These are phyloP conservation scores for Fusarium austroafricanum DNA, from an alignment of 2,329 filamentous ascomycete genomes.

Conservation along the genomic window DNA sequence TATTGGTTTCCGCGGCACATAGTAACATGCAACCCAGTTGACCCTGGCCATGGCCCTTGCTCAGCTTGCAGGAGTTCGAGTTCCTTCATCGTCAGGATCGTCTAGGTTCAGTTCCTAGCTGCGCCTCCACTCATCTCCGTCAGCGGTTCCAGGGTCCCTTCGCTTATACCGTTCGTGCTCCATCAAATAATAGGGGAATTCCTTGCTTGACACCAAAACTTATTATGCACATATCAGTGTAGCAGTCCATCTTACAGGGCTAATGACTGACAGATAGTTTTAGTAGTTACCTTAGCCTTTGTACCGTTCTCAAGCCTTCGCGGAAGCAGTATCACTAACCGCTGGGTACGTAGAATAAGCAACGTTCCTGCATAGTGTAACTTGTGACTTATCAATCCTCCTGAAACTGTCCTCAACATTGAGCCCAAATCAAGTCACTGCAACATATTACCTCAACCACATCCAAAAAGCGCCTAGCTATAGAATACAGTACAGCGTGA, in stretches of 20 bases:
- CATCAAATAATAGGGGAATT: constrained; percentile 22
- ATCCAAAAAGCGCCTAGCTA: background rate
- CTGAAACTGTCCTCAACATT: constrained; percentile 11
- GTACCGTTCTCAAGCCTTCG: constrained; percentile 8
- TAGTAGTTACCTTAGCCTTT: background rate
- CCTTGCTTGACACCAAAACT: background rate
- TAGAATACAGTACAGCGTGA: background rate
- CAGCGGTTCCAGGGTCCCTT: constrained; percentile 16
- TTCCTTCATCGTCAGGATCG: constrained; percentile 1
- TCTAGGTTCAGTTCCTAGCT: constrained; percentile 16
- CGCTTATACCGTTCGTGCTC: constrained; percentile 1
- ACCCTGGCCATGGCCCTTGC: constrained; percentile 9
- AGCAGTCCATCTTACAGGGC: background rate
- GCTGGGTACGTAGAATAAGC: constrained; percentile 13
- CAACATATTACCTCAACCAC: constrained; percentile 9
- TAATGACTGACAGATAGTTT: background rate
- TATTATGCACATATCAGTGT: background rate
- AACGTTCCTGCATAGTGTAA: constrained; percentile 1
- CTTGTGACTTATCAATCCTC: constrained; percentile 11
- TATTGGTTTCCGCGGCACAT: constrained; percentile 14
- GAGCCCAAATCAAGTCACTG: constrained; percentile 3
- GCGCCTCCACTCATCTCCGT: constrained; percentile 40
- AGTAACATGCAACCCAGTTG: constrained; percentile 9
- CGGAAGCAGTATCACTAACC: background rate
- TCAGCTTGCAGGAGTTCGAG: constrained; percentile 29